phyloP scores from a whole-genome alignment of 2,329 filamentous ascomycete species.

The Colletotrichum incanum region DNA sequence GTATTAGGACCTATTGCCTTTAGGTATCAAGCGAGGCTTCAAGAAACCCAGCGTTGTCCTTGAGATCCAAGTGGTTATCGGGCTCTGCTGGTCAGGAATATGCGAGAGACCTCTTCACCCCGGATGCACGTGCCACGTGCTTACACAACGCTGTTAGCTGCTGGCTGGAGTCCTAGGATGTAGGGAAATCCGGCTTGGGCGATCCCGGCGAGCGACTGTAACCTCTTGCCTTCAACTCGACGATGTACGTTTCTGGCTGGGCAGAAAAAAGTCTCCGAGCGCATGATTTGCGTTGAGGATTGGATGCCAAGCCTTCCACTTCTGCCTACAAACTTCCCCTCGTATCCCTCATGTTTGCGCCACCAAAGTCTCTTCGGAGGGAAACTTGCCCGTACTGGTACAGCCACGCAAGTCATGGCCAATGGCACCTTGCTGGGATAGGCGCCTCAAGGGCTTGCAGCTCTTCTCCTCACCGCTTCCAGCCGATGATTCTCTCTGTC shows the following conservation, averaged over 20 bases:
- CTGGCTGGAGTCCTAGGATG: neutral
- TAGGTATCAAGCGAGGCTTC: conserved; percentile 7
- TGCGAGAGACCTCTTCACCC: neutral
- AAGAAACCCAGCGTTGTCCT: neutral
- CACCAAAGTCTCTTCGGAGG: conserved; percentile 11
- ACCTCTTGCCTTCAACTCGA: conserved; percentile 7
- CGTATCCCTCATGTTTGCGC: conserved; percentile 13
- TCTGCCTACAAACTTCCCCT: conserved; percentile 14
- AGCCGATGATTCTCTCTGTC: conserved; percentile 6
- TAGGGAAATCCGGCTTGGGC: conserved; percentile 17
- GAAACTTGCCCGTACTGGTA: neutral
- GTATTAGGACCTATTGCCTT: neutral
- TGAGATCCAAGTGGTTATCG: neutral
- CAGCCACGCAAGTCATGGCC: conserved; percentile 1
- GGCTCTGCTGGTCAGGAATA: neutral
- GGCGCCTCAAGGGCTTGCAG: neutral
- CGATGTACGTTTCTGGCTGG: neutral
- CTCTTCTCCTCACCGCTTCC: conserved; percentile 10
- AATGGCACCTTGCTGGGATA: conserved; percentile 13
- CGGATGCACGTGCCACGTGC: conserved; percentile 31
- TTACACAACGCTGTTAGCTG: conserved; percentile 21
- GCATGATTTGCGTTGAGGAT: neutral
- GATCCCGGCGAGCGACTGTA: conserved; percentile 11
- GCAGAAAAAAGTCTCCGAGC: conserved; percentile 11
- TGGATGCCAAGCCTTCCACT: conserved; percentile 16